Base-by-base conservation (phyloP, 1,284 basidiomycete species). In the Singerocomus inundabilis region DNA sequence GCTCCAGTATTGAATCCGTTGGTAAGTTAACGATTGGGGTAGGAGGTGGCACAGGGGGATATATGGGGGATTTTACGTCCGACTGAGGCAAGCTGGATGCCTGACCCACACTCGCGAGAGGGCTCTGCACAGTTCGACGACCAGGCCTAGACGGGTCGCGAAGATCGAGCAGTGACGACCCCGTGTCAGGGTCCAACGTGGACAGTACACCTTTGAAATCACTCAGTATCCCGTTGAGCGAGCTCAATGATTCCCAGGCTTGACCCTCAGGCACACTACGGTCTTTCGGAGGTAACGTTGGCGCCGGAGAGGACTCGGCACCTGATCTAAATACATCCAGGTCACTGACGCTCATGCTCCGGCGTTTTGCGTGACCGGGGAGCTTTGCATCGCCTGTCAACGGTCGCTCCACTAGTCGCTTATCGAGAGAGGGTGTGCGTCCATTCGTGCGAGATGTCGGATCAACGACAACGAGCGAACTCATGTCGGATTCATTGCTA, bases 281-380 rank as follows among this genome's bases (percentile, higher is more conserved):
- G 29, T 63, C 64, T 46, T 70, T 71, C 13, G 67, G 66, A 5
- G 63, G 64, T 42, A 72, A 68, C 5, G 70, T 67, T 26, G 74
- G 70, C 15, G 69, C 57, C 6, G 74, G 64, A 25, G 73, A 59
- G 8, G 68, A 61, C 40, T 67, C 56, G 9, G 68, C 51, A 54
- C 74, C 70, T 4, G 71, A 63, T 54, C 76, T 78, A 63, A 80
- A 77, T 39, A 80, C 59, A 48, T 88, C 87, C 9, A 77, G 74
- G 59, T 88, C 83, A 45, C 84, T 78, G 36, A 88, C 80, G 57
- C 86, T 88, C 80, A 85, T 82, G 63, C 87, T 90, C 55, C 88
- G 73, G 58, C 85, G 78, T 58, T 83, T 85, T 53, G 66, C 71
- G 38, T 75, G 70, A 25, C 64, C 55, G 3, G 36, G 29, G 7